These are phyloP conservation scores for Infundibulicybe gibba DNA, from an alignment of 768 basidiomycete genomes.

Conservation along the genomic window DNA sequence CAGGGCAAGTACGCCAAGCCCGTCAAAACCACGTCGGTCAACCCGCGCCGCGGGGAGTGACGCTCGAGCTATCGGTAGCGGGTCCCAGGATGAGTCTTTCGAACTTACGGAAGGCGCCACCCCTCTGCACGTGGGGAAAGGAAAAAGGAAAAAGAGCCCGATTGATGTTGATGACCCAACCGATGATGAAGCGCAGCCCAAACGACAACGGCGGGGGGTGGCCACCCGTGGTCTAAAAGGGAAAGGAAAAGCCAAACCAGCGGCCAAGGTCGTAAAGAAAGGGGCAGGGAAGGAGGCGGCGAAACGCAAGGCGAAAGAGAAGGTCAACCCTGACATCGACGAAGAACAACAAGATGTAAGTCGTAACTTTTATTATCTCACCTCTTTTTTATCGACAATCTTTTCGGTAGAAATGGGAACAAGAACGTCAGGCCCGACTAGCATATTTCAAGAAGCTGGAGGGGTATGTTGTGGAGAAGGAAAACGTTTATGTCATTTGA, in stretches of 20 bases:
- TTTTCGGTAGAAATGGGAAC: conserved; percentile 31
- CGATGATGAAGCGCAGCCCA: too few relatives aligned
- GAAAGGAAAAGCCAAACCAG: conserved; percentile 9
- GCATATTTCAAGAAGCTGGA: conserved; percentile 53
- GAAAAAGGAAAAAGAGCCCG: too few relatives aligned
- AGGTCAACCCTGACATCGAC: conserved; percentile 4
- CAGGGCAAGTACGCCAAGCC: conserved; percentile 27
- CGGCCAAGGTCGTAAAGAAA: conserved; percentile 7
- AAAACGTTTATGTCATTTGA: conserved; percentile 58
- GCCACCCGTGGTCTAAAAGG: neutral
- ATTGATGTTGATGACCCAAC: too few relatives aligned
- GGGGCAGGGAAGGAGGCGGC: conserved; percentile 3
- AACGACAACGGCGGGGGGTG: too few relatives aligned
- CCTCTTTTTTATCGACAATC: too few relatives aligned
- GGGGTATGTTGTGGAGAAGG: conserved; percentile 49
- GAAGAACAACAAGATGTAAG: conserved; percentile 10
- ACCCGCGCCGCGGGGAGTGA: conserved; percentile 6
- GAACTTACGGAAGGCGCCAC: neutral
- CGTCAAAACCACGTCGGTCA: conserved; percentile 21
- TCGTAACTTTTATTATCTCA: conserved; percentile 5
- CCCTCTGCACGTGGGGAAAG: too few relatives aligned
- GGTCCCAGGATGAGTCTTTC: conserved; percentile 14
- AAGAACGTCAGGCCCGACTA: conserved; percentile 45
- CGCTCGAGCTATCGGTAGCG: conserved; percentile 6
- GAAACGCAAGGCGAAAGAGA: conserved; percentile 1